Conservation (phyloP, 805 yeast species). For the Candida schatavii region DNA sequence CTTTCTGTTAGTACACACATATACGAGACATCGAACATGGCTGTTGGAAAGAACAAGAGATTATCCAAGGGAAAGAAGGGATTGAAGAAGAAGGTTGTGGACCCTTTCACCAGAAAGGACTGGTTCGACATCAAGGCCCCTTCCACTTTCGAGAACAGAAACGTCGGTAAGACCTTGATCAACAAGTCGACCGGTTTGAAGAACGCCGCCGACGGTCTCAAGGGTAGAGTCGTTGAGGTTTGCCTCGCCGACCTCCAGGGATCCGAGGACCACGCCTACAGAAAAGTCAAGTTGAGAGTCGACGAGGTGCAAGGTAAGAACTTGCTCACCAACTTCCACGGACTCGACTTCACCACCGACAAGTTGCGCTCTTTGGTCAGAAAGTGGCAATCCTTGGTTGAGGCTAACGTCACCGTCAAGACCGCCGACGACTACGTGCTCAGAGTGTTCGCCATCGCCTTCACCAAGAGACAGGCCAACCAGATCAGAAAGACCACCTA, state of each 20-base stretch:
- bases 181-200: constrained; percentile 95
- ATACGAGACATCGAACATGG: constrained; percentile 44
- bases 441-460: constrained; percentile 91
- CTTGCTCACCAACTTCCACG: constrained; percentile 97
- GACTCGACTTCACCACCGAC: constrained; percentile 93
- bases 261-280: constrained; percentile 94
- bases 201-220: constrained; percentile 93
- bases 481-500: constrained; percentile 94
- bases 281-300: constrained; percentile 91
- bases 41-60: constrained; percentile 89
- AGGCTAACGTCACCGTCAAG: constrained; percentile 94
- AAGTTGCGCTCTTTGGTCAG: constrained; percentile 93
- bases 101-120: constrained; percentile 97
- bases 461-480: constrained; percentile 93
- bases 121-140: constrained; percentile 98
- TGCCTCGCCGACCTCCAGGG: constrained; percentile 94
- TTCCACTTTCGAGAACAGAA: constrained; percentile 92
- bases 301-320: constrained; percentile 97
- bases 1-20: background rate
- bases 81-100: constrained; percentile 95
- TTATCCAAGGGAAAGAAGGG: constrained; percentile 85
- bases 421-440: constrained; percentile 93
- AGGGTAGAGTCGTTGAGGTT: constrained; percentile 93
- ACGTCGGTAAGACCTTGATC: constrained; percentile 94
- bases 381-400: constrained; percentile 96